Conservation (phyloP, 2,329 filamentous ascomycete species). For the Neopestalotiopsis rosae region DNA sequence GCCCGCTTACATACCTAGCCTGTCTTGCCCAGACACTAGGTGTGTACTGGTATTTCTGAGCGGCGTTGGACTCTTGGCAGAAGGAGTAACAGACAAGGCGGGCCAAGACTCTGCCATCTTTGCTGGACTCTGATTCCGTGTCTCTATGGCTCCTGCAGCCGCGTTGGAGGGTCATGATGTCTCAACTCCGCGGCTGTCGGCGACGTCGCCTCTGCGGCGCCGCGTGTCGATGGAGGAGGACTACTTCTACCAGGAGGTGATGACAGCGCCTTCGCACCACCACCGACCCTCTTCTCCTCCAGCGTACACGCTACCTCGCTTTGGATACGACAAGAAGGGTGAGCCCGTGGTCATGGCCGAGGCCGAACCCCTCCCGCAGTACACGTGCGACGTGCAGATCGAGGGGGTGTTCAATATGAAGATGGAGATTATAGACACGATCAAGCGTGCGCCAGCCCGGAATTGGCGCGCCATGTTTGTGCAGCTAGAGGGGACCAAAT, state of each 20-base stretch:
- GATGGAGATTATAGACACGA: constrained; percentile 70
- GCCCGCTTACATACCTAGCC: background rate
- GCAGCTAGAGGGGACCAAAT: constrained; percentile 69
- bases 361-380: constrained; percentile 57
- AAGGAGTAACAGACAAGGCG: background rate
- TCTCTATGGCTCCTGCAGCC: constrained; percentile 16
- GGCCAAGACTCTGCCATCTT: background rate
- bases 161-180: constrained; percentile 12
- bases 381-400: constrained; percentile 60
- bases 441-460: constrained; percentile 64
- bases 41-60: too few species aligned
- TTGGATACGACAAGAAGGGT: constrained; percentile 17
- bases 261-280: constrained; percentile 46
- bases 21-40: background rate
- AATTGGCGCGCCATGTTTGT: constrained; percentile 70
- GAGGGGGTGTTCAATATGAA: constrained; percentile 66
- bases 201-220: constrained; percentile 42
- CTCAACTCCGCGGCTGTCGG: constrained; percentile 33
- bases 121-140: too few species aligned
- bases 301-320: constrained; percentile 44
- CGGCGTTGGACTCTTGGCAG: too few species aligned
- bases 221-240: constrained; percentile 62
- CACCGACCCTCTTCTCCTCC: constrained; percentile 52
- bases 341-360: constrained; percentile 25
- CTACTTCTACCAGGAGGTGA: constrained; percentile 56